A percentile compares a stretch with the other conserved stretches of the same genome.
Conservation (phyloP, 805 yeast species). For the Lipomyces japonicus region DNA sequence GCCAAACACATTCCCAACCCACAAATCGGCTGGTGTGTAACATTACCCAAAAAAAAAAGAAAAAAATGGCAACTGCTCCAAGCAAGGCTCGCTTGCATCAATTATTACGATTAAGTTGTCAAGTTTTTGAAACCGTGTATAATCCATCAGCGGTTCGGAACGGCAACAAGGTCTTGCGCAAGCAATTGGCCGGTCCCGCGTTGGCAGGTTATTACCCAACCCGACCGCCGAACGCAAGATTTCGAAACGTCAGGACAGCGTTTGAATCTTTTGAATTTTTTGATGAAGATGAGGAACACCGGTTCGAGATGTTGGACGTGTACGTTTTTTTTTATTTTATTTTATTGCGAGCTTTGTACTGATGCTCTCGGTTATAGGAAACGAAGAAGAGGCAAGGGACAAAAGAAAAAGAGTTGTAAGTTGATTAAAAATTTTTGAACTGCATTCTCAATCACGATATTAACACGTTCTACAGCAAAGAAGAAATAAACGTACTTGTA, state of each 20-base stretch:
- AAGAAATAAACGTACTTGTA: background rate
- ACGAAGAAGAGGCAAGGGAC: slow-evolving; percentile 31
- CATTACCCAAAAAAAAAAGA: too few relatives aligned
- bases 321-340: slow-evolving; percentile 9
- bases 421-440: background rate
- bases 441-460: background rate
- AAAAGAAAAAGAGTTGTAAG: slow-evolving; percentile 27
- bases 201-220: slow-evolving; percentile 71
- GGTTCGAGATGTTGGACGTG: slow-evolving; percentile 55
- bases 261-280: slow-evolving; percentile 50
- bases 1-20: too few relatives aligned
- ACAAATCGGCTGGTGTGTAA: too few relatives aligned
- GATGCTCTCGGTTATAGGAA: slow-evolving; percentile 12
- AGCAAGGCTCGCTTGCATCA: slow-evolving; percentile 48
- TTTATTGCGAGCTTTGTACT: background rate
- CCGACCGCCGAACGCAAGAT: slow-evolving; percentile 56
- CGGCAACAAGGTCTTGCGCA: slow-evolving; percentile 65
- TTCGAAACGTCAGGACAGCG: slow-evolving; percentile 50
- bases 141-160: slow-evolving; percentile 65
- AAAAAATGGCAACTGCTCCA: too few relatives aligned
- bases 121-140: slow-evolving; percentile 64
- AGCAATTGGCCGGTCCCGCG: slow-evolving; percentile 70
- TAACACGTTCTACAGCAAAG: background rate
- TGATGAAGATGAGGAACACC: slow-evolving; percentile 60
- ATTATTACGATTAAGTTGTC: slow-evolving; percentile 57